These are phyloP conservation scores for Sporothrix luriei DNA, from an alignment of 2,329 filamentous ascomycete species.

Conservation along the genomic window DNA sequence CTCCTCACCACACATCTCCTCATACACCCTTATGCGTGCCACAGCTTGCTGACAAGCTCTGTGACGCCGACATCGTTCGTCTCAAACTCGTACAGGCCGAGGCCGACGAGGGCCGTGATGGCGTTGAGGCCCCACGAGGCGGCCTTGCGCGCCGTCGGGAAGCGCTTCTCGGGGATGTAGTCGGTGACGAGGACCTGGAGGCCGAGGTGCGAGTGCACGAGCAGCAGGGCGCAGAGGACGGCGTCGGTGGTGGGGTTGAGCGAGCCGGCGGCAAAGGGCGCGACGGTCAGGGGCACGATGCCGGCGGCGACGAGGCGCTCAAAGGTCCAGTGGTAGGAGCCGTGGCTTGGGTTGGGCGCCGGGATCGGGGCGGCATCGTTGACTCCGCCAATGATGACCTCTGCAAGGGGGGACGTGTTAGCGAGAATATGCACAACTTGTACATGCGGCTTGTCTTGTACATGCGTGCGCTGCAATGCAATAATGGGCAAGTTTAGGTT, in stretches of 20 bases:
- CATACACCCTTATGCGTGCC: constrained; percentile 66
- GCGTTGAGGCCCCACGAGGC: constrained; percentile 77
- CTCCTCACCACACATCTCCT: background rate
- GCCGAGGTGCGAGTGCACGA: constrained; percentile 94
- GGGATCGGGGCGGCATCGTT: constrained; percentile 85
- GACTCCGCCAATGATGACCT: constrained; percentile 51
- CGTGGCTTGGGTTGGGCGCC: constrained; percentile 72
- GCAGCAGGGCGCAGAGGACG: constrained; percentile 75
- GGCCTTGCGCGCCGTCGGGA: constrained; percentile 67
- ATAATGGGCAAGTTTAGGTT: background rate
- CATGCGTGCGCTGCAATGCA: constrained; percentile 14
- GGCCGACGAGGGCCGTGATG: constrained; percentile 76
- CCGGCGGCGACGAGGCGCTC: constrained; percentile 81
- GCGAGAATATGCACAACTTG: background rate
- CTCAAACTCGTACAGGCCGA: constrained; percentile 97
- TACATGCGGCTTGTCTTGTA: background rate
- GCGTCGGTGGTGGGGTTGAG: constrained; percentile 89
- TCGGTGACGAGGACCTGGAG: constrained; percentile 90
- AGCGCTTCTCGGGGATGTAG: constrained; percentile 76
- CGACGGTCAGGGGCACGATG: constrained; percentile 82
- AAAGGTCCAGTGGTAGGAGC: constrained; percentile 98
- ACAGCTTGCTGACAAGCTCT: constrained; percentile 83
- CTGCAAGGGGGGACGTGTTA: background rate
- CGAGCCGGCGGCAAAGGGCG: constrained; percentile 88
- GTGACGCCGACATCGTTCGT: constrained; percentile 96